Evolutionary conservation across 495 filamentous ascomycete genomes (phyloP).

Genomic region (Tetracladium marchalianum): DNA sequence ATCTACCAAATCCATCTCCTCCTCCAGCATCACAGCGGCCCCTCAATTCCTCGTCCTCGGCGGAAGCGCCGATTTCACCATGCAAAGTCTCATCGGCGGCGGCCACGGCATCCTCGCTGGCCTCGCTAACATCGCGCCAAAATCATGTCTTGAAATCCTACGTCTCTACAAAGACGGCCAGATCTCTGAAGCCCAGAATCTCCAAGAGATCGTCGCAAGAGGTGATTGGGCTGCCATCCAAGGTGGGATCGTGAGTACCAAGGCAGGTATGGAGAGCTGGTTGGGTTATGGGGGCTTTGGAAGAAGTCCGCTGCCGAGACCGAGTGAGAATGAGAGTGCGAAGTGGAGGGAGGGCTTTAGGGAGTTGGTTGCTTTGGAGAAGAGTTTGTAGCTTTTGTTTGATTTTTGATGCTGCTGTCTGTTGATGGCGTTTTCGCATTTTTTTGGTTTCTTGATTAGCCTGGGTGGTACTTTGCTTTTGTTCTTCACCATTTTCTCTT

Average conservation of each 20-base stretch:
- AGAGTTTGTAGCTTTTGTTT: constrained; percentile 11
- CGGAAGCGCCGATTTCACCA: constrained; percentile 82
- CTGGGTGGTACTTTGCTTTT: no score
- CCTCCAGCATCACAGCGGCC: constrained; percentile 21
- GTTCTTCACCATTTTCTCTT: no score
- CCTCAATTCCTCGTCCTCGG: constrained; percentile 63
- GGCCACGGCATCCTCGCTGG: constrained; percentile 82
- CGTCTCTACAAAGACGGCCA: constrained; percentile 64
- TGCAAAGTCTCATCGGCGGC: constrained; percentile 76
- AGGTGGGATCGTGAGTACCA: constrained; percentile 78
- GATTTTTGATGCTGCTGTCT: no score
- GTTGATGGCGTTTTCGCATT: no score
- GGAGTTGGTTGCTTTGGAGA: constrained; percentile 65
- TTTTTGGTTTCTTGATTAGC: no score
- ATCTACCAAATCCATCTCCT: constrained; percentile 19
- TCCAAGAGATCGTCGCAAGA: constrained; percentile 71
- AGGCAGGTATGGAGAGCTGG: constrained; percentile 63
- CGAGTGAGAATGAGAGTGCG: constrained; percentile 45
- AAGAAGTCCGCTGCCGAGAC: constrained; percentile 66
- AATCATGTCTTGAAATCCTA: constrained; percentile 60
- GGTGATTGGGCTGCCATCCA: constrained; percentile 87
- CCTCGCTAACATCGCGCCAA: constrained; percentile 74
- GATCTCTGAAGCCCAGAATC: constrained; percentile 56
- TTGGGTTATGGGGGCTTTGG: constrained; percentile 72
- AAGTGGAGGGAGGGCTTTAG: constrained; percentile 62